phyloP scores from a whole-genome alignment of 2,329 filamentous ascomycete species.

The Ophiocordyceps camponoti-rufipedis region DNA sequence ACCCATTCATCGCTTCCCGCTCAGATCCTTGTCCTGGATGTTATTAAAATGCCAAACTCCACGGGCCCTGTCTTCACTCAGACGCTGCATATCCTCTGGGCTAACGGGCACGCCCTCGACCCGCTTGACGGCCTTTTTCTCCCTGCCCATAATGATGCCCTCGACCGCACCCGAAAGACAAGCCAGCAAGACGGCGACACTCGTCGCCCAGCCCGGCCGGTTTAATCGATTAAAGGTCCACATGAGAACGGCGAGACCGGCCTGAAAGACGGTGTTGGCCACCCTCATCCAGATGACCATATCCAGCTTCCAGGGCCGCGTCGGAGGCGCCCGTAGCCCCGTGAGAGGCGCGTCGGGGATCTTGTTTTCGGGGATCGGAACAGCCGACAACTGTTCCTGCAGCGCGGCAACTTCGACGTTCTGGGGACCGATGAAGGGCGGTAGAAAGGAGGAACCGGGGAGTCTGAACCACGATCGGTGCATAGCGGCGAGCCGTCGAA shows the following conservation, averaged over 20 bases:
- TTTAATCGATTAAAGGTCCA: constrained; percentile 59
- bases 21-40: constrained; percentile 14
- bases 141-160: constrained; percentile 51
- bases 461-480: constrained; percentile 63
- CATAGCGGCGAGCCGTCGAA: constrained; percentile 55
- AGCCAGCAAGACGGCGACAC: constrained; percentile 58
- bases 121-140: constrained; percentile 53
- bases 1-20: constrained; percentile 1
- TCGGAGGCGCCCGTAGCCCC: constrained; percentile 48
- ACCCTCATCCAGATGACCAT: constrained; percentile 65
- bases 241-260: constrained; percentile 60
- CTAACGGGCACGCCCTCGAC: constrained; percentile 53
- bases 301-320: constrained; percentile 58
- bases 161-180: constrained; percentile 50
- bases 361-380: constrained; percentile 46
- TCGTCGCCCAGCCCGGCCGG: constrained; percentile 65
- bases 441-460: constrained; percentile 42
- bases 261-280: constrained; percentile 63
- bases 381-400: constrained; percentile 14
- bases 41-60: constrained; percentile 37
- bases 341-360: constrained; percentile 54
- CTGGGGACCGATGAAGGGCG: constrained; percentile 31
- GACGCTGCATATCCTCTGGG: constrained; percentile 30
- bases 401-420: constrained; percentile 24
- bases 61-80: constrained; percentile 32